Base-by-base conservation (phyloP, 257 asterid species). In the Capsicum rhomboideum region DNA sequence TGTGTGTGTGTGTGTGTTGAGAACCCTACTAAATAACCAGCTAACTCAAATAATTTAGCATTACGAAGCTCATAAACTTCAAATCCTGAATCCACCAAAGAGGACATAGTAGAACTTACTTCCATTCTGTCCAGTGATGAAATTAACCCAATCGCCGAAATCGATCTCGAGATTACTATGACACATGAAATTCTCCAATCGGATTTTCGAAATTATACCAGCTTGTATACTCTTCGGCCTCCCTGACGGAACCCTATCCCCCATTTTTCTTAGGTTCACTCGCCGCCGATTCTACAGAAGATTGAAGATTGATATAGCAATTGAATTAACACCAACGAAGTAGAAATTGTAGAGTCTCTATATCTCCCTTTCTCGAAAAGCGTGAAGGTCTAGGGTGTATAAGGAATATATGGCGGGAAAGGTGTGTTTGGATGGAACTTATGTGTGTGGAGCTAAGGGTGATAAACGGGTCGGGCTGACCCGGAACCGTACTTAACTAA, bases 111-210 rank as follows among this genome's bases (percentile, higher is more conserved):
- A 64, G 59, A 26, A 79, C 97, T 90, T 85, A 96, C 99, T 96
- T 82, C 99, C 99, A 40, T 96, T 96, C 86, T 93, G 99, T 20
- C 99, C 99, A 21, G 99, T 96, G 85, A 96, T 89, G 89, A 96
- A 96, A 92, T 96, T 96, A 86, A 94, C 88, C 64, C 83, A 85
- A 69, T 92, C 94, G 34, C 98, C 98, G 67, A 94, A 83, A 78
- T 92, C 95, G 68, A 96, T 93, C 82, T 96, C 98, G 44, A 96
- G 96, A 82, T 86, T 93, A 80, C 90, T 90, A 86, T 94, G 98
- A 87, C 99, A 96, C 99, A 96, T 96, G 88, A 96, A 96, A 82
- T 96, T 95, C 75, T 93, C 97, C 2, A 94, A 82, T 21, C 92
- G 97, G 84, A 96, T 92, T 87, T 82, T 90, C 86, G 94, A 92